Percentiles rank a stretch among this genome's conserved stretches.
These are phyloP conservation scores for Neospermospora avenae DNA, from an alignment of 2,329 filamentous ascomycete genomes.

Conservation along the genomic window DNA sequence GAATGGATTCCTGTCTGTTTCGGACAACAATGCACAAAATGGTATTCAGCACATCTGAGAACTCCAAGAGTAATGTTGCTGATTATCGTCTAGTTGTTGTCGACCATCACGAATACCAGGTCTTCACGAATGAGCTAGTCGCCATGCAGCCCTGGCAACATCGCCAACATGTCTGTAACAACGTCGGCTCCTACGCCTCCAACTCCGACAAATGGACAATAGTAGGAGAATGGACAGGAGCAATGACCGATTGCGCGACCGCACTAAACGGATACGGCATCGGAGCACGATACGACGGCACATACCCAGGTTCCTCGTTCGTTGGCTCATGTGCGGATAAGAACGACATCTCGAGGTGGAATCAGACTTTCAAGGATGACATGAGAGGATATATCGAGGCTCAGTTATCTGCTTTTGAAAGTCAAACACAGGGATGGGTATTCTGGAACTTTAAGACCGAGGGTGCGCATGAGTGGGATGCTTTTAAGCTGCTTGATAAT, in stretches of 20 bases:
- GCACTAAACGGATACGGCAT: slow-evolving; percentile 53
- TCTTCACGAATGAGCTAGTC: slow-evolving; percentile 53
- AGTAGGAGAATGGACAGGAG: slow-evolving; percentile 66
- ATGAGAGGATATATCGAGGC: slow-evolving; percentile 51
- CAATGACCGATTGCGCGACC: slow-evolving; percentile 59
- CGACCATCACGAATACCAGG: slow-evolving; percentile 68
- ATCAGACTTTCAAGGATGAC: slow-evolving; percentile 43
- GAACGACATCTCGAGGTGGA: slow-evolving; percentile 45
- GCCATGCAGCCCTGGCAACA: slow-evolving; percentile 51
- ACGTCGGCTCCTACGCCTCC: slow-evolving; percentile 44
- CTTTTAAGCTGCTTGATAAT: slow-evolving; percentile 45
- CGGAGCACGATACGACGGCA: slow-evolving; percentile 57
- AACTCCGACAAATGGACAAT: slow-evolving; percentile 63
- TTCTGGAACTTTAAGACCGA: slow-evolving; percentile 61
- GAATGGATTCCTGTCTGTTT: slow-evolving; percentile 57
- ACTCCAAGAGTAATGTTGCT: slow-evolving; percentile 39
- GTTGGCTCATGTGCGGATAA: slow-evolving; percentile 54
- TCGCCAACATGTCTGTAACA: slow-evolving; percentile 52
- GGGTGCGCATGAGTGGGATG: slow-evolving; percentile 50
- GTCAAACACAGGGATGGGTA: slow-evolving; percentile 50
- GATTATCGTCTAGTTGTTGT: slow-evolving; percentile 48
- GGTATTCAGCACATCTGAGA: slow-evolving; percentile 45
- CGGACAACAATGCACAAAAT: slow-evolving; percentile 45
- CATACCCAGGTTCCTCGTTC: slow-evolving; percentile 43
- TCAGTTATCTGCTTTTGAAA: slow-evolving; percentile 51